Conservation (phyloP, 2,329 filamentous ascomycete genomes). For the Xenoacremonium recifei region DNA sequence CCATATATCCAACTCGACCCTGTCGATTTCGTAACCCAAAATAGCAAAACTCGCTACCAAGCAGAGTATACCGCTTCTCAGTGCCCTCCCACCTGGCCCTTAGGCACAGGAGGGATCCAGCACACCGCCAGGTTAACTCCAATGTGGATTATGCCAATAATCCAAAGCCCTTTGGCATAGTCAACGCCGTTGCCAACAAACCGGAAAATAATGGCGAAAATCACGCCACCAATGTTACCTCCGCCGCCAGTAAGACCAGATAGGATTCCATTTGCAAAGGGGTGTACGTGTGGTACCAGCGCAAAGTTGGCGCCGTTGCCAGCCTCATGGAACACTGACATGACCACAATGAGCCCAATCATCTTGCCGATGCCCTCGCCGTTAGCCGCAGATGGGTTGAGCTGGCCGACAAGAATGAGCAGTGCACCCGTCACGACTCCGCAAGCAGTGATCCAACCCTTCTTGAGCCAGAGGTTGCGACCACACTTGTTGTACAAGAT, state of each 20-base stretch:
- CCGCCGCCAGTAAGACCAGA: constrained; percentile 75
- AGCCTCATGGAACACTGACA: constrained; percentile 81
- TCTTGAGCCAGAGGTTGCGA: constrained; percentile 35
- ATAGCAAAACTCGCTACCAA: no score
- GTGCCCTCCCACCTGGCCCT: no score
- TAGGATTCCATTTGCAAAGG: constrained; percentile 74
- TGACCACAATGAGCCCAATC: constrained; percentile 73
- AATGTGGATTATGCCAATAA: constrained; percentile 76
- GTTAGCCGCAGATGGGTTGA: constrained; percentile 58
- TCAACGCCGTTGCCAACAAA: constrained; percentile 62
- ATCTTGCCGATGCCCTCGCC: constrained; percentile 49
- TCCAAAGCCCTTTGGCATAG: constrained; percentile 73
- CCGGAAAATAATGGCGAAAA: constrained; percentile 81
- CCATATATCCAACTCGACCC: no score
- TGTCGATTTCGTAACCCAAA: no score
- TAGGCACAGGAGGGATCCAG: constrained; percentile 55
- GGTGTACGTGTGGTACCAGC: constrained; percentile 83
- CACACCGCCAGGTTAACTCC: constrained; percentile 63
- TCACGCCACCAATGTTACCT: constrained; percentile 81
- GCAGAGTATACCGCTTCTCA: no score
- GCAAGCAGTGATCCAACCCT: constrained; percentile 49
- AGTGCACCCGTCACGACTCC: constrained; percentile 61
- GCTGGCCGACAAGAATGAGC: constrained; percentile 60
- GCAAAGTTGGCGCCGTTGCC: constrained; percentile 86
- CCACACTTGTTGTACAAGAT: constrained; percentile 42